Base-by-base conservation (phyloP, 331 rosid genomes). In the Malus hybrid region DNA sequence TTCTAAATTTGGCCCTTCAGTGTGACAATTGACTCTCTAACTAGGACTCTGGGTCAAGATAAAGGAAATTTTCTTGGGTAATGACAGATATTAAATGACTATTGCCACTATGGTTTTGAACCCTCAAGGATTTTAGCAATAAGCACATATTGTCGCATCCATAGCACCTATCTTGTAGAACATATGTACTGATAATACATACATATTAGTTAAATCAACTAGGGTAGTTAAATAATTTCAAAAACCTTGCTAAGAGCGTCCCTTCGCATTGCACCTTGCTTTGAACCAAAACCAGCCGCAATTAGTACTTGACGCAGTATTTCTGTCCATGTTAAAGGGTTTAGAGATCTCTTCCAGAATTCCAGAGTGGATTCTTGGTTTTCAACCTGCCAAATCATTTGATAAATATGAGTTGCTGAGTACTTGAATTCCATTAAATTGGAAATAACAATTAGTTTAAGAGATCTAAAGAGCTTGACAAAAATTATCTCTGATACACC, bases 211-310 rank as follows among this genome's bases (percentile, higher is more conserved):
- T 32, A 46, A 60, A 42, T 63, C 65, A 65, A 69, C 13, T 6
- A n/a, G 13, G 12, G 72, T 16, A 10, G 29, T 33, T 32, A 62
- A 73, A 33, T n/a, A 67, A 42, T 73, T 78, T 69, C 8, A 34
- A 83, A 78, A 86, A 94, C 99, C 99, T 90, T 95, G 86, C 81
- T 81, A 73, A 83, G 84, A 69, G 75, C 66, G 36, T 90, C 99
- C 83, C 84, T 89, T 48, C 80, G 88, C 76, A 83, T 67, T 67
- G 88, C 74, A 78, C 86, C 90, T 83, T 88, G 87, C 81, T 90
- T 92, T 48, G 93, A 89, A 86, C 97, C 95, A 83, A 90, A 95
- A 50, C 97, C 97, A 84, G 99, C 93, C 3, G 97, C 98, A 79
- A 86, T 81, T 88, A 95, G 86, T 48, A 95, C 91, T 87, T 89